Evolutionary conservation across 169 alveolate genomes (phyloP), one percentile per base, ranked within the genome.

Genomic region (Plasmodium chabaudi): DNA sequence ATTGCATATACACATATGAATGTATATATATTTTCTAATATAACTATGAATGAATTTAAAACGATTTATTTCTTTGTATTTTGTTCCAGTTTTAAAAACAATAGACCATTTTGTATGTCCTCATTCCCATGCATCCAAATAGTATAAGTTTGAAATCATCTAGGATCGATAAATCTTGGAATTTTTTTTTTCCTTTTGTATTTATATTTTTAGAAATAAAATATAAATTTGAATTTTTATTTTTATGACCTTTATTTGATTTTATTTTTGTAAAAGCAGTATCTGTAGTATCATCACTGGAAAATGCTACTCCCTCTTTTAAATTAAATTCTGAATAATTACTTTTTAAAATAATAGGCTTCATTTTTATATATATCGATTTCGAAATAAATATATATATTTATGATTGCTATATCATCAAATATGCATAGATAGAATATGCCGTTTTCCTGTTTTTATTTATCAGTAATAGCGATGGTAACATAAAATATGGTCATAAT

Each of bases 91-190:
- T 56, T 79, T 46, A 65, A 21, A 70, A 9, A 25, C 23, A 67
- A 34, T 71, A 79, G 64, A 51, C 65, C 49, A 79, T 55, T 49
- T 79, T 79, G 53, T 79, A 79, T 6, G 89, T 79, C 51, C 89
- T 79, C 27, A 67, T 65, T 42, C 89, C 89, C 68, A 79, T 79
- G 15, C 89, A 79, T n/a, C 89, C 89, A 34, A 59, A 79, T 34
- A 79, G 19, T 23, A 79, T 65, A 1, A 79, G 27, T 53, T 79
- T 79, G 42, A 79, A 79, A n/a, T 65, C 79, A 53, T 79, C 89
- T 51, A 65, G 60, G 25, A 79, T 56, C 5, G 89, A 79, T 42
- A 79, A 53, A 17, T 69, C 53, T 44, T 27, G 23, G 17, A 53
- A 49, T 2, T 21, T 34, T 13, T 65, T 44, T 7, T 44, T 9